Evolutionary conservation across 116 monocot species (phyloP).

Genomic region (Cymodocea nodosa): DNA sequence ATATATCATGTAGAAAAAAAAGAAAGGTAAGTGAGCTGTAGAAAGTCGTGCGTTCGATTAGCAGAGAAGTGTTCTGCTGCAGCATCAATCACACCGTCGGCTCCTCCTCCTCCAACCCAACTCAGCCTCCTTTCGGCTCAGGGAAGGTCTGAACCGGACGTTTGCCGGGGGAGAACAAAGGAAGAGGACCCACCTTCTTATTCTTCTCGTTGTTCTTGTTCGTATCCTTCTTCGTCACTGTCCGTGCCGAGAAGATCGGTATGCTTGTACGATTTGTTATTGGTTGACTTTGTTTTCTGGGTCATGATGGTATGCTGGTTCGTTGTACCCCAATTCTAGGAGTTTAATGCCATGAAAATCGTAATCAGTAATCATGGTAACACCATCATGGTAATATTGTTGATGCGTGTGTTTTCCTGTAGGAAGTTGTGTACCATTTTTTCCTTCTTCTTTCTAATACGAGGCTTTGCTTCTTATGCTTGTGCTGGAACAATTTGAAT

Average conservation of each 20-base stretch:
- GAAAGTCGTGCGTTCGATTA: too few species aligned
- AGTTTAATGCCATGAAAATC: neutral
- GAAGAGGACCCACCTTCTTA: neutral
- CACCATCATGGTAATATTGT: too few species aligned
- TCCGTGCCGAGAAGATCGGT: neutral
- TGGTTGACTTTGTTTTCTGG: neutral
- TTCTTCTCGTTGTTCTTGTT: neutral
- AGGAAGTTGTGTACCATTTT: neutral
- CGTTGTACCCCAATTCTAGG: neutral
- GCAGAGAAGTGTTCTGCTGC: too few species aligned
- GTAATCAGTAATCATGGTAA: neutral
- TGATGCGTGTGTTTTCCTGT: neutral
- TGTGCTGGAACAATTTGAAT: neutral
- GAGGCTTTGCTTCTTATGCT: neutral
- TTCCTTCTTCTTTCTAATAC: neutral
- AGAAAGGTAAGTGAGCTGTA: too few species aligned
- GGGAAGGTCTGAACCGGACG: too few species aligned
- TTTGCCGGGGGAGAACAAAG: too few species aligned
- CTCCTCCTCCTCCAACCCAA: too few species aligned
- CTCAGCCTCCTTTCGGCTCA: too few species aligned
- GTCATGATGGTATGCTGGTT: neutral
- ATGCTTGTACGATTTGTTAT: neutral
- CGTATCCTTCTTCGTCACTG: neutral
- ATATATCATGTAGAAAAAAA: too few species aligned
- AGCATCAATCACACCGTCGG: too few species aligned